Conservation (phyloP, 2,329 filamentous ascomycete species). For the Rutstroemia sp. region DNA sequence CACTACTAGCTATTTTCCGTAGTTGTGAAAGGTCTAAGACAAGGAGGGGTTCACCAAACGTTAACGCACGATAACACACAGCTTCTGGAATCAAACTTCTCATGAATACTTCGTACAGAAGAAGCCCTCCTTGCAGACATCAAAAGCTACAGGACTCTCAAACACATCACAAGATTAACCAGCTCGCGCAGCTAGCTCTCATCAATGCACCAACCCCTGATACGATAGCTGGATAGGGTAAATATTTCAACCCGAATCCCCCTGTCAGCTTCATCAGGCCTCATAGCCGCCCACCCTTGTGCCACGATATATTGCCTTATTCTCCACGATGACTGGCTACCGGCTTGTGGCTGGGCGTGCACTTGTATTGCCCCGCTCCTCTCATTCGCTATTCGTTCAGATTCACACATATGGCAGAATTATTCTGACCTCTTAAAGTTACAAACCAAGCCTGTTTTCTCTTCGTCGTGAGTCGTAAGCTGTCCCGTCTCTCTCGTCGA, state of each 20-base stretch:
- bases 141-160: too few relatives aligned
- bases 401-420: constrained; percentile 6
- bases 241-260: background rate
- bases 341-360: background rate
- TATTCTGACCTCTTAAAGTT: background rate
- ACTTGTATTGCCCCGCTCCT: constrained; percentile 1
- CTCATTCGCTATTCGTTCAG: constrained; percentile 3
- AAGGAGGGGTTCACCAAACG: too few relatives aligned
- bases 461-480: background rate
- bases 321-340: constrained; percentile 1
- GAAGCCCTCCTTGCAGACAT: too few relatives aligned
- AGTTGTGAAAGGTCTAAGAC: too few relatives aligned
- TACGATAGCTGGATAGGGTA: background rate
- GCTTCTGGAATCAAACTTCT: too few relatives aligned
- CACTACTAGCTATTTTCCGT: too few relatives aligned
- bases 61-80: too few relatives aligned
- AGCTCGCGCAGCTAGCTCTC: background rate
- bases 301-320: background rate
- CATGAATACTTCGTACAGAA: too few relatives aligned
- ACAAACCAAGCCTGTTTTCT: background rate
- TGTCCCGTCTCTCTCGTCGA: background rate
- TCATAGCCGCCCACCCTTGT: constrained; percentile 7
- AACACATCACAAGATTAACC: background rate
- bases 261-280: background rate
- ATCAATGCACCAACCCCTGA: background rate